Conservation (phyloP, 257 asterid species). For the Henckelia pumila region DNA sequence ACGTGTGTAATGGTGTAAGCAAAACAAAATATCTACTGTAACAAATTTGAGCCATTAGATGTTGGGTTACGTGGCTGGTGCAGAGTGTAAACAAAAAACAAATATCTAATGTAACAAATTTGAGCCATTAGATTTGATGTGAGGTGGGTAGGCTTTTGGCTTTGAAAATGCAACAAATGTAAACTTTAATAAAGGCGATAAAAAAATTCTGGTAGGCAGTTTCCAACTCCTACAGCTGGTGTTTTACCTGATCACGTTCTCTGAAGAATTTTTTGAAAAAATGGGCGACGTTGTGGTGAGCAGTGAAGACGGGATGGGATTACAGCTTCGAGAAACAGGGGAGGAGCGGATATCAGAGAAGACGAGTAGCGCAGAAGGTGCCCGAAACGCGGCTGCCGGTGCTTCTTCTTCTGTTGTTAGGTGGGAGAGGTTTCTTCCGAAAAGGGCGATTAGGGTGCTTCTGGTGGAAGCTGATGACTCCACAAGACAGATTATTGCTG, state of each 20-base stretch:
- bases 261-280: slow-evolving; percentile 11
- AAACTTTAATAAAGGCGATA: slow-evolving; percentile 19
- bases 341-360: slow-evolving; percentile 8
- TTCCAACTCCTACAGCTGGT: slow-evolving; percentile 18
- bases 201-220: slow-evolving; percentile 4
- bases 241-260: slow-evolving; percentile 16
- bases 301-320: slow-evolving; percentile 44
- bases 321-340: slow-evolving; percentile 33
- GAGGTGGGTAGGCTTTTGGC: slow-evolving; percentile 37
- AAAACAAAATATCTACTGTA: too few species aligned
- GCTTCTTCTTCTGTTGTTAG: slow-evolving; percentile 35
- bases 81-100: too few species aligned
- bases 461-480: slow-evolving; percentile 95
- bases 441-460: slow-evolving; percentile 71
- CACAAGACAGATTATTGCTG: slow-evolving; percentile 87
- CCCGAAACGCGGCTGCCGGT: slow-evolving; percentile 30
- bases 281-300: slow-evolving; percentile 69
- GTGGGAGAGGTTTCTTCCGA: slow-evolving; percentile 88
- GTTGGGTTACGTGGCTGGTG: too few species aligned
- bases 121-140: slow-evolving; percentile 61
- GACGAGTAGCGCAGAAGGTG: slow-evolving; percentile 14
- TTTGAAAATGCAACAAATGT: slow-evolving; percentile 17
- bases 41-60: too few species aligned
- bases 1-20: too few species aligned
- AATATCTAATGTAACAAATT: slow-evolving; percentile 15